Percentiles rank a stretch among this genome's conserved stretches.
Conservation (phyloP, 106 monocot genomes). For the Dendrobium huoshanense region DNA sequence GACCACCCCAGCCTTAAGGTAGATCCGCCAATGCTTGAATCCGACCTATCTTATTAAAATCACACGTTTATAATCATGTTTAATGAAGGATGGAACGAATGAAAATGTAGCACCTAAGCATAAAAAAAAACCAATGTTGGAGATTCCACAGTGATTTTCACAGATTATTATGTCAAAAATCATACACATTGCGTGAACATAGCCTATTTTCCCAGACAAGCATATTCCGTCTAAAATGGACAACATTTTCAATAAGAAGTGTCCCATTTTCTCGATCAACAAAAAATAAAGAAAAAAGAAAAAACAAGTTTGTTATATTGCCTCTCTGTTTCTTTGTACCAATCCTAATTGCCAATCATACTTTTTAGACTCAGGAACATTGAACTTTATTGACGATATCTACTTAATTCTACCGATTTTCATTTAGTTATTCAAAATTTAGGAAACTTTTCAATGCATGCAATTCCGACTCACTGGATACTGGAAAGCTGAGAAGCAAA, state of each 20-base stretch:
- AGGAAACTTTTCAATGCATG: background rate
- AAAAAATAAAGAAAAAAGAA: no score
- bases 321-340: background rate
- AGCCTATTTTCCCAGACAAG: background rate
- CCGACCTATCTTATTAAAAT: background rate
- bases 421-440: background rate
- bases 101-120: background rate
- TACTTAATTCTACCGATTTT: background rate
- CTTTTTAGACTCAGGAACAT: background rate
- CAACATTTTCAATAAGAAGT: no score
- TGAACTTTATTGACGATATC: background rate
- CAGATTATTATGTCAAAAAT: background rate
- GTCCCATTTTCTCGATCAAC: no score
- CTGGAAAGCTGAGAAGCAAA: background rate
- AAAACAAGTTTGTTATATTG: no score
- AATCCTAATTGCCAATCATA: background rate
- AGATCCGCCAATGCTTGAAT: no score
- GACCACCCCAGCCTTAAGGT: no score
- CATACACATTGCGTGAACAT: background rate
- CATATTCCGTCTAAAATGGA: background rate
- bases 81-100: background rate
- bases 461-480: background rate
- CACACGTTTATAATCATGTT: background rate
- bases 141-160: background rate
- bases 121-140: background rate